Percentiles rank a stretch among this genome's conserved stretches.
phyloP scores from a whole-genome alignment of 2,329 filamentous ascomycete species.

The Septoria linicola region DNA sequence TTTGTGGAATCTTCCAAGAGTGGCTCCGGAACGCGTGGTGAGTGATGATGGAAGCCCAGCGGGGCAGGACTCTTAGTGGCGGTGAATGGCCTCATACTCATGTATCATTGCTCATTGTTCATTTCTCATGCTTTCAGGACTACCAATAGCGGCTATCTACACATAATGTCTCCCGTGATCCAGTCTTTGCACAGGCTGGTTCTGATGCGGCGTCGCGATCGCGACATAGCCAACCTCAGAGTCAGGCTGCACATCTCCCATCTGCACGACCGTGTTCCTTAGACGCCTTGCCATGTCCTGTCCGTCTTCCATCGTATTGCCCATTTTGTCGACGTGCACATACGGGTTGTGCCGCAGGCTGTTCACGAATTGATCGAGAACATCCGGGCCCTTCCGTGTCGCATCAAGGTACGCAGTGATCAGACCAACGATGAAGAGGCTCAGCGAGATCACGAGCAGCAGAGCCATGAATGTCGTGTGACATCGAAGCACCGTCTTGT shows the following conservation, averaged over 20 bases:
- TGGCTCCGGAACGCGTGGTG: too few species aligned
- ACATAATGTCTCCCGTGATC: neutral
- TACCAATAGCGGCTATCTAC: neutral
- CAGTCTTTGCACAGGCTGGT: neutral
- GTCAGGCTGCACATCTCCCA: slow-evolving; percentile 23
- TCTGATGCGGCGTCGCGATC: slow-evolving; percentile 14
- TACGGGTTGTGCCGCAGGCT: slow-evolving; percentile 18
- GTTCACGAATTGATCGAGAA: slow-evolving; percentile 24
- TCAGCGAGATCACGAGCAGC: slow-evolving; percentile 15
- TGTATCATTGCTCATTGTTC: too few species aligned
- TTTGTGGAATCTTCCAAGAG: too few species aligned
- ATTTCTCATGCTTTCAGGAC: too few species aligned
- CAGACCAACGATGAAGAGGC: slow-evolving; percentile 16
- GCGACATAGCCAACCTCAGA: slow-evolving; percentile 20
- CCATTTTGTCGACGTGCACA: slow-evolving; percentile 12
- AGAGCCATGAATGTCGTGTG: slow-evolving; percentile 12
- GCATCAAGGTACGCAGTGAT: slow-evolving; percentile 21
- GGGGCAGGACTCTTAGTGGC: too few species aligned
- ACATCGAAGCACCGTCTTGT: slow-evolving; percentile 18
- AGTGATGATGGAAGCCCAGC: too few species aligned
- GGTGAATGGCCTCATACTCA: too few species aligned
- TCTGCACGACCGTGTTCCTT: slow-evolving; percentile 15
- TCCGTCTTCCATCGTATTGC: slow-evolving; percentile 19
- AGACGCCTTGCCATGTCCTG: slow-evolving; percentile 13
- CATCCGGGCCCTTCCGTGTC: slow-evolving; percentile 19